Evolutionary conservation across 78 protist genomes (phyloP).

Genomic region (Chrysochromulina parva): DNA sequence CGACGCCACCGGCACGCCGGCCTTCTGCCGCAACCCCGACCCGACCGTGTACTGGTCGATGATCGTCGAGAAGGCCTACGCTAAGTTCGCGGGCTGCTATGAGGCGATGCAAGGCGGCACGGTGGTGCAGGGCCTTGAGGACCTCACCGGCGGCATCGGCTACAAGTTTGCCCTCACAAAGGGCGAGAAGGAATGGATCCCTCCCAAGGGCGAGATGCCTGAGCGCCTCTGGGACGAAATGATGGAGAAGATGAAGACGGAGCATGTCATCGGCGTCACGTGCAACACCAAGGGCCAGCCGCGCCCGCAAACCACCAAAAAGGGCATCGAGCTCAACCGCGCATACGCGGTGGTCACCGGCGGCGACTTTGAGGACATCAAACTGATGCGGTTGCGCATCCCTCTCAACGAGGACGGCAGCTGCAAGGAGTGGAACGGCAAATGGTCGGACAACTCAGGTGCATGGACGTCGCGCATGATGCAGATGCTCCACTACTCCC

Average conservation of each 20-base stretch:
- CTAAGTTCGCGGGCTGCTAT: background rate
- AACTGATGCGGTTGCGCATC: constrained; percentile 2
- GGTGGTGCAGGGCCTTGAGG: background rate
- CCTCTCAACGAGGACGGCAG: background rate
- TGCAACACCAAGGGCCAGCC: background rate
- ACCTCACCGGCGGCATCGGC: constrained; percentile 1
- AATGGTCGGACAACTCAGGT: background rate
- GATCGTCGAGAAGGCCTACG: constrained; percentile 3
- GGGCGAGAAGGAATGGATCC: background rate
- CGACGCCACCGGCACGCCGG: background rate
- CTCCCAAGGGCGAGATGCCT: background rate
- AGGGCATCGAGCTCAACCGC: background rate
- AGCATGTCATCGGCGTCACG: background rate
- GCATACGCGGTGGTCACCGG: background rate
- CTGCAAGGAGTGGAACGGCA: background rate
- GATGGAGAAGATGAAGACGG: background rate
- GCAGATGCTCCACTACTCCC: constrained; percentile 10
- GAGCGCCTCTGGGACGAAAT: background rate
- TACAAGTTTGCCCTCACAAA: background rate
- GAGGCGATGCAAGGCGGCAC: constrained; percentile 24
- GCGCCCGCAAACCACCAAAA: background rate
- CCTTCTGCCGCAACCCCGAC: background rate
- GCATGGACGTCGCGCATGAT: background rate
- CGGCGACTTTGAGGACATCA: background rate
- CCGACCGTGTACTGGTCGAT: background rate